Base-by-base conservation (phyloP, 805 yeast species). In the Kluyveromyces aestuarii region DNA sequence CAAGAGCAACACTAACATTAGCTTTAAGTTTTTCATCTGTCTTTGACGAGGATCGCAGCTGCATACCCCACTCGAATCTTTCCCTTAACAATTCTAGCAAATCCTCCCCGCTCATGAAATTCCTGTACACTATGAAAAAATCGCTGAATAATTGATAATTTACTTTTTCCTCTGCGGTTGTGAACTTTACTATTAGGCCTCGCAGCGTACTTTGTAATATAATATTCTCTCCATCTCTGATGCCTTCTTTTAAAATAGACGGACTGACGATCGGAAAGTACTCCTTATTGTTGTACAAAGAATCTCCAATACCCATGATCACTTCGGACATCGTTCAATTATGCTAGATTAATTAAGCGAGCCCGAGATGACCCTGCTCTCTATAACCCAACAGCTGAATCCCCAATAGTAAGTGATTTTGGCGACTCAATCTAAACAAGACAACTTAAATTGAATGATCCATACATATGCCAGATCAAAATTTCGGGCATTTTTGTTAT, bases 121-220 rank as follows among this genome's bases (percentile, higher is more conserved):
- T 74, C 45, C 98, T 72, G 66, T 79, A 90, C 1, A 96, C 82
- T 45, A 91, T 73, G 63, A 91, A 87, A 63, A 93, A 89, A 68
- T 93, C 97, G 44, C 90, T 78, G 48, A 90, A 69, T 38, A 84
- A 73, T 52, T 80, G 78, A 63, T 91, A 91, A 63, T 88, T 90
- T 16, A 91, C 76, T 6, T 79, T 67, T 49, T 80, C 69, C 18
- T 58, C 77, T 6, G 93, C 90, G 10, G 87, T 79, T 1, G 96
- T 83, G 30, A 83, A 62, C 55, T 81, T 80, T 8, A 78, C 79
- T 9, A 82, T 64, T 17, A 82, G 63, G 2, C 68, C 69, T 33
- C 49, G 51, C 11, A 63, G 49, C 45, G 64, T 65, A n/a, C 62
- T 53, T 44, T 55, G 57, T 10, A 57, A 42, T 1, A 64, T 59